Base-by-base conservation (phyloP, 176 grass and related monocot genomes). In the Bothriochloa decipiens region DNA sequence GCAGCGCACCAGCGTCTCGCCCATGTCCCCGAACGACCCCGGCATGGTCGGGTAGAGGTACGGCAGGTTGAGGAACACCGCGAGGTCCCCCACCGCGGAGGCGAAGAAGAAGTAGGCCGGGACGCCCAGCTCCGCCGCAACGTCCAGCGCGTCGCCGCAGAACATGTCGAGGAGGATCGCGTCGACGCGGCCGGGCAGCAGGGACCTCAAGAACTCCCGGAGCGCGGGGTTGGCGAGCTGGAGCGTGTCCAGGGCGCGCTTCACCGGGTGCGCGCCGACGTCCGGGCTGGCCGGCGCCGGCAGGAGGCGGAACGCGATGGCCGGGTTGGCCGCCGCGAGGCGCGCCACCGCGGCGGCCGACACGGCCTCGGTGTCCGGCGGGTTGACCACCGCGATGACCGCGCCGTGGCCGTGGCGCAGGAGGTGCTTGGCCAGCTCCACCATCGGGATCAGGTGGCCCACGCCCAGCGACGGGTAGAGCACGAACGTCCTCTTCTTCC, bases 121-220 rank as follows among this genome's bases (percentile, higher is more conserved):
- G 17, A 91, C 32, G 60, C 67, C 29, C 15, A 91, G 68, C 81
- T 91, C 86, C 23, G 71, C 77, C 37, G 88, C 91, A 12, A 90
- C 88, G 32, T 93, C 85, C 46, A 85, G 85, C 68, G 91, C 81
- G 72, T 86, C 71, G 61, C 15, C 65, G 88, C 88, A 87, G 82
- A 93, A 93, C 77, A 90, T 87, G 88, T 93, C 91, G 69, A 88
- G 82, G 10, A 93, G 39, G 72, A 93, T 72, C n/a, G 91, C 91
- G 81, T 68, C 80, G 13, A 25, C 71, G 41, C 22, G 4, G 17
- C 52, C 8, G n/a, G 47, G 55, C 16, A 11, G 64, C 45, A 65
- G 45, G 12, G 81, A 72, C 66, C 5, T 22, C 6, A 85, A 67
- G 65, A 79, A 20, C 0, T 74, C 65, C 0, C 81, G 81, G 36